Conservation (phyloP, 345 rosid species). For the Moringa oleifera region DNA sequence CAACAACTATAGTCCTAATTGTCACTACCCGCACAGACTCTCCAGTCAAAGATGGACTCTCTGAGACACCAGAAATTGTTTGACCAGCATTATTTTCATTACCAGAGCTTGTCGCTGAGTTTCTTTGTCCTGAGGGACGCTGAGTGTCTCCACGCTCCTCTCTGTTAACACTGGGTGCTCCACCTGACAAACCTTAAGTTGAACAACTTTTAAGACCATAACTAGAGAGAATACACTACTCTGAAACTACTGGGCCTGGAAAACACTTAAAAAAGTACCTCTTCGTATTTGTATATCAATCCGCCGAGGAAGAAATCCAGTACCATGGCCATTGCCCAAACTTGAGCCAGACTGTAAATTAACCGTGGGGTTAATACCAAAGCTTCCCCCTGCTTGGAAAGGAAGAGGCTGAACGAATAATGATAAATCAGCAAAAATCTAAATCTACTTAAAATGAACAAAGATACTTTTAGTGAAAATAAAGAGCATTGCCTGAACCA, state of each 20-base stretch:
- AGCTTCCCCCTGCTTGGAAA: conserved; percentile 52
- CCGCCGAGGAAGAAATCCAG: conserved; percentile 60
- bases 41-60: conserved; percentile 36
- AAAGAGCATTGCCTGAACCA: conserved; percentile 60
- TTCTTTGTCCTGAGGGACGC: conserved; percentile 37
- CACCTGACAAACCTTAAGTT: conserved; percentile 36
- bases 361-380: conserved; percentile 46
- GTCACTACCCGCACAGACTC: conserved; percentile 63
- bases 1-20: conserved; percentile 57
- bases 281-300: conserved; percentile 77
- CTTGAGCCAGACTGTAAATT: conserved; percentile 49
- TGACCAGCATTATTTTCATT: conserved; percentile 30
- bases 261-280: conserved; percentile 31
- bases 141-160: conserved; percentile 35
- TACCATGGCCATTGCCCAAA: conserved; percentile 39
- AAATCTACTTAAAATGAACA: conserved; percentile 2
- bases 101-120: conserved; percentile 24
- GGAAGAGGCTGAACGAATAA: conserved; percentile 55
- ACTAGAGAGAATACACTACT: not conserved
- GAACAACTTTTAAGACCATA: not conserved
- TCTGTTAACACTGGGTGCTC: conserved; percentile 29
- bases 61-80: conserved; percentile 35
- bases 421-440: conserved; percentile 18
- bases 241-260: conserved; percentile 2
- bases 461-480: conserved; percentile 1